Base-by-base conservation (phyloP, 352 stramenopile genomes). In the Phytophthora sp. region DNA sequence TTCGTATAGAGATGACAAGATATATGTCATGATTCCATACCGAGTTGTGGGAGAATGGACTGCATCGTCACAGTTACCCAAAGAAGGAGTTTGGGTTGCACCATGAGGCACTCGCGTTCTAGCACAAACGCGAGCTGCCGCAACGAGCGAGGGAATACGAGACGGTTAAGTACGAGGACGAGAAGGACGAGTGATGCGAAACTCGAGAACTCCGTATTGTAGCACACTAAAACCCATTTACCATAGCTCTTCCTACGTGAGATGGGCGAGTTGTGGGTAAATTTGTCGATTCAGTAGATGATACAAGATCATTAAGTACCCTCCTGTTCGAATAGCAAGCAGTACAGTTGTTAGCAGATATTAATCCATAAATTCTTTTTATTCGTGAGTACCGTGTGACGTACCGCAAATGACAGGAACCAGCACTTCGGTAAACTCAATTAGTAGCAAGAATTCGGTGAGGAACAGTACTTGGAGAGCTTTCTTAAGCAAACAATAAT, bases 371-470 rank as follows among this genome's bases (percentile, higher is more conserved):
- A 44, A 23, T 44, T 18, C 18, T 4, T 16, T 20, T 41, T 12
- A 2, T 38, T 41, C 7, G n/a, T n/a, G 33, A 41, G 7, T 26
- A 24, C 26, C 18, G 2, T 26, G 31, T n/a, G 20, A 58, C 62
- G 41, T 49, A 81, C 70, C 38, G 31, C 81, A 79, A 9, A 81
- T 61, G 12, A 68, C 7, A 2, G 74, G 66, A 35, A 80, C 57
- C 30, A 75, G 21, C 16, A 80, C 66, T 41, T 81, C 74, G 0
- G 63, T 71, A 30, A 74, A 78, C 54, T 86, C 77, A 16, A 74
- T 60, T 2, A 83, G 66, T 23, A 83, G 50, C 36, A 83, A 35
- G 16, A 76, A 83, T 51, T 83, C 77, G 3, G 66, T 75, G 16
- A 82, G 27, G 27, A 80, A 71, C 2, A 83, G 62, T 18, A 82